Conservation (phyloP, 225 moss, liverwort and hornwort genomes). For the Pseudisothecium myosuroides region DNA sequence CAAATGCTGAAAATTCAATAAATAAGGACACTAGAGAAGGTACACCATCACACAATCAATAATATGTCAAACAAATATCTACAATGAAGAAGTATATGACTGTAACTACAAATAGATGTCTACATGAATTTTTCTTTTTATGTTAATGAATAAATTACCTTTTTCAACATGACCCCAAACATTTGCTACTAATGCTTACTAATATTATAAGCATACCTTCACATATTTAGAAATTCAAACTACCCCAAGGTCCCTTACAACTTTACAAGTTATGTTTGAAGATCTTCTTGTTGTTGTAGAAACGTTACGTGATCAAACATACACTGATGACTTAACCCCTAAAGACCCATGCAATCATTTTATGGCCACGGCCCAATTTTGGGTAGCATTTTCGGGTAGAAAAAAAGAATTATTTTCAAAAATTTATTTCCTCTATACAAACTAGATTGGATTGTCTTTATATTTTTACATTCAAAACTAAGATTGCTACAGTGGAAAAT, state of each 20-base stretch:
- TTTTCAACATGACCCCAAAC: not conserved
- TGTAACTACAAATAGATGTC: not conserved
- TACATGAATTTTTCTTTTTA: not conserved
- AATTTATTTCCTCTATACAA: not conserved
- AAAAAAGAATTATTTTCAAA: not conserved
- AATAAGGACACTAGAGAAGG: no score
- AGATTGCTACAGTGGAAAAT: accelerated
- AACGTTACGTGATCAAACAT: accelerated
- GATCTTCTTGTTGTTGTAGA: not conserved
- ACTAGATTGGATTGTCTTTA: not conserved
- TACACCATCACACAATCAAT: not conserved
- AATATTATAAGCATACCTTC: not conserved
- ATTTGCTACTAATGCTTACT: no score
- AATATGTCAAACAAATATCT: not conserved
- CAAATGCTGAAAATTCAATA: no score
- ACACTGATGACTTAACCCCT: accelerated
- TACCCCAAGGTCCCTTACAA: accelerated
- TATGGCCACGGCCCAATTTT: accelerated
- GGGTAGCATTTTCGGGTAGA: accelerated
- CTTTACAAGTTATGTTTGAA: not conserved
- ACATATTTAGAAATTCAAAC: not conserved
- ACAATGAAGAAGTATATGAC: not conserved
- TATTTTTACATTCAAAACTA: not conserved
- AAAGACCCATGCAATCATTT: not conserved
- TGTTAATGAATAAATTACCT: not conserved